Evolutionary conservation across 2,329 filamentous ascomycete species (phyloP).

Genomic region (Pseudopyricularia cyperi): DNA sequence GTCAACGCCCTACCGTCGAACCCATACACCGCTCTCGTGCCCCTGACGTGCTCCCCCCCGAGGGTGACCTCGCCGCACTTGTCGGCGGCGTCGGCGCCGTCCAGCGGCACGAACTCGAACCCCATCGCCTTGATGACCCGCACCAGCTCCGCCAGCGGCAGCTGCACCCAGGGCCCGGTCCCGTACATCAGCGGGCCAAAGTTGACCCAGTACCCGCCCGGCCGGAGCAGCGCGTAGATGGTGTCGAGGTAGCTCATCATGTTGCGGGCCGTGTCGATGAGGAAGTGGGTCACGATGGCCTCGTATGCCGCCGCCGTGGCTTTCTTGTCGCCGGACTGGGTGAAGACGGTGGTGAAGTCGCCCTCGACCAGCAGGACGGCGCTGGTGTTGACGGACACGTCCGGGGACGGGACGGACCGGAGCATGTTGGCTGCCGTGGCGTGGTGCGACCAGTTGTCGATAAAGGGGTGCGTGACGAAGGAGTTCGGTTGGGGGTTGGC

Average conservation of each 20-base stretch:
- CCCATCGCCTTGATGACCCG: slow-evolving; percentile 32
- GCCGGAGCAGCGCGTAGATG: slow-evolving; percentile 30
- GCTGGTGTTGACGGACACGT: slow-evolving; percentile 18
- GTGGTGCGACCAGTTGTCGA: slow-evolving; percentile 45
- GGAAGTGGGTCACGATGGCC: slow-evolving; percentile 41
- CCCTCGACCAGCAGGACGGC: slow-evolving; percentile 37
- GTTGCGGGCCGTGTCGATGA: slow-evolving; percentile 48
- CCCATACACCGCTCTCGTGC: slow-evolving; percentile 36
- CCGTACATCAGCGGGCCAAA: slow-evolving; percentile 43
- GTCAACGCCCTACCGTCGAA: slow-evolving; percentile 36
- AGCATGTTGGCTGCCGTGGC: slow-evolving; percentile 31
- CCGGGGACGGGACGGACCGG: slow-evolving; percentile 31
- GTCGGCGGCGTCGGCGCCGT: slow-evolving; percentile 8
- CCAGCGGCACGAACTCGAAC: slow-evolving; percentile 34
- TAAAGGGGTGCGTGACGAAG: slow-evolving; percentile 32
- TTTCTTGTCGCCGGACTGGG: slow-evolving; percentile 5
- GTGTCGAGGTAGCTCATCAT: slow-evolving; percentile 40
- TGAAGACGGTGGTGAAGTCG: slow-evolving; percentile 36
- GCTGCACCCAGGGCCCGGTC: slow-evolving; percentile 37
- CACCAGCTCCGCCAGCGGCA: slow-evolving; percentile 40
- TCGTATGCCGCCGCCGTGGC: slow-evolving; percentile 22
- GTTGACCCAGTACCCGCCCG: slow-evolving; percentile 41
- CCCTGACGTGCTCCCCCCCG: slow-evolving; percentile 24
- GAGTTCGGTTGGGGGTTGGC: slow-evolving; percentile 8
- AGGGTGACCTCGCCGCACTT: slow-evolving; percentile 29